These are phyloP conservation scores for Cyberlindnera mississippiensis DNA, from an alignment of 805 yeast species.

Conservation along the genomic window DNA sequence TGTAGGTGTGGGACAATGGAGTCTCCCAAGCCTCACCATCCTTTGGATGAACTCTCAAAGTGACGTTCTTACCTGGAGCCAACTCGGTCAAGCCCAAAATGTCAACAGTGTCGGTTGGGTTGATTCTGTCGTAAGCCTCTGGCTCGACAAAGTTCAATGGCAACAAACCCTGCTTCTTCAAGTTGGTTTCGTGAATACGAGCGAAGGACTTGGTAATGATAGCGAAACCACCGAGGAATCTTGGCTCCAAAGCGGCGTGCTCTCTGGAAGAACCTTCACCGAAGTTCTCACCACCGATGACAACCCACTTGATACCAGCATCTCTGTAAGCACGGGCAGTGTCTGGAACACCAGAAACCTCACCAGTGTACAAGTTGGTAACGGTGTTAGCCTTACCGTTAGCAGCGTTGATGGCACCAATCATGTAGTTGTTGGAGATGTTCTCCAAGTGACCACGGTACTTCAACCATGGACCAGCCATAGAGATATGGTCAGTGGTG, in stretches of 20 bases:
- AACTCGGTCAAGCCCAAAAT: slow-evolving; percentile 65
- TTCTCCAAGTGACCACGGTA: slow-evolving; percentile 97
- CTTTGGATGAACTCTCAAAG: slow-evolving; percentile 66
- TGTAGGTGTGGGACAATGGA: slow-evolving; percentile 93
- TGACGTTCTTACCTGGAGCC: slow-evolving; percentile 78
- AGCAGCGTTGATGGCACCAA: slow-evolving; percentile 96
- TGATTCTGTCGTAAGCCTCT: slow-evolving; percentile 76
- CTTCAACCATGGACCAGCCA: slow-evolving; percentile 98
- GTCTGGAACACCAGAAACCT: slow-evolving; percentile 93
- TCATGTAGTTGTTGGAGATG: slow-evolving; percentile 89
- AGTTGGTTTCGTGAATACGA: slow-evolving; percentile 98
- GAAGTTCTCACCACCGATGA: slow-evolving; percentile 95
- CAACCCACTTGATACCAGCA: slow-evolving; percentile 83
- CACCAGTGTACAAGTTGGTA: slow-evolving; percentile 86
- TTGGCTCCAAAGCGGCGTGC: slow-evolving; percentile 95
- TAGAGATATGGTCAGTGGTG: slow-evolving; percentile 97
- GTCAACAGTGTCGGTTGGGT: slow-evolving; percentile 89
- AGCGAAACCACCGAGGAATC: slow-evolving; percentile 88
- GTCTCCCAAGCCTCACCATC: slow-evolving; percentile 69
- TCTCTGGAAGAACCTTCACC: slow-evolving; percentile 99
- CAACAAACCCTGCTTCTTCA: slow-evolving; percentile 98
- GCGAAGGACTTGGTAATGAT: slow-evolving; percentile 94
- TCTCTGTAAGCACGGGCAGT: slow-evolving; percentile 77
- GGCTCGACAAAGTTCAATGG: slow-evolving; percentile 92
- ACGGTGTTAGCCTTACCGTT: slow-evolving; percentile 94